These are phyloP conservation scores for Suhomyces faveliae DNA, from an alignment of 805 yeast genomes.

Conservation along the genomic window DNA sequence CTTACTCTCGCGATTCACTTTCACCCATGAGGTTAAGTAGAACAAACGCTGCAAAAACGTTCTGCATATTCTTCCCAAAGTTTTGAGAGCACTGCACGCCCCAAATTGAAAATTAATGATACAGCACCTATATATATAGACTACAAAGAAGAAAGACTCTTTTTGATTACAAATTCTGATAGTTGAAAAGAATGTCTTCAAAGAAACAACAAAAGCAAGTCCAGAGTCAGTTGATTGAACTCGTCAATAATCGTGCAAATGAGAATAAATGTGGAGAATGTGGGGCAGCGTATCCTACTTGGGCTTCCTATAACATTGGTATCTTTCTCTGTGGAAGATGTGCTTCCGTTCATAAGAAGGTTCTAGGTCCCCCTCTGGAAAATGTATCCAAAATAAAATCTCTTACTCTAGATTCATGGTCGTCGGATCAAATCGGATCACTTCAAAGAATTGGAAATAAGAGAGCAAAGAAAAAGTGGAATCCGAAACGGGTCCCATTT, in stretches of 20 bases:
- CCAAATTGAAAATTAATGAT: neutral
- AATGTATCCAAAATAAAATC: slow-evolving; percentile 64
- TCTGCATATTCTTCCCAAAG: neutral
- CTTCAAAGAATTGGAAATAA: slow-evolving; percentile 58
- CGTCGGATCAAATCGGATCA: slow-evolving; percentile 49
- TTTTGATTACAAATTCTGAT: neutral
- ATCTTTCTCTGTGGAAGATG: slow-evolving; percentile 81
- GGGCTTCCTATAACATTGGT: slow-evolving; percentile 54
- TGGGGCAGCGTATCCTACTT: slow-evolving; percentile 63
- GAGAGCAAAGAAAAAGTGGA: slow-evolving; percentile 62
- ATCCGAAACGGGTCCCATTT: slow-evolving; percentile 62
- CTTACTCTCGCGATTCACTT: no score
- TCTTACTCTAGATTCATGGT: slow-evolving; percentile 72
- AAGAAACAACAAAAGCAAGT: slow-evolving; percentile 42
- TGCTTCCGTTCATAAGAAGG: slow-evolving; percentile 70
- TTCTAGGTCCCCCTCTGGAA: slow-evolving; percentile 50
- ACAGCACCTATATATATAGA: neutral
- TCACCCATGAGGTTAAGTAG: no score
- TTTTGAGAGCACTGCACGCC: neutral
- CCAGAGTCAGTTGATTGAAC: slow-evolving; percentile 54
- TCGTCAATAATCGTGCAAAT: slow-evolving; percentile 59
- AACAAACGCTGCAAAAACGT: neutral
- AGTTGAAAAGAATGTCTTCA: slow-evolving; percentile 1
- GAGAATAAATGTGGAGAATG: slow-evolving; percentile 80
- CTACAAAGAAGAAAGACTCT: neutral